A percentile compares a stretch with the other conserved stretches of the same genome.
Conservation (phyloP, 305 asterid species). For the Fraxinus floribunda region DNA sequence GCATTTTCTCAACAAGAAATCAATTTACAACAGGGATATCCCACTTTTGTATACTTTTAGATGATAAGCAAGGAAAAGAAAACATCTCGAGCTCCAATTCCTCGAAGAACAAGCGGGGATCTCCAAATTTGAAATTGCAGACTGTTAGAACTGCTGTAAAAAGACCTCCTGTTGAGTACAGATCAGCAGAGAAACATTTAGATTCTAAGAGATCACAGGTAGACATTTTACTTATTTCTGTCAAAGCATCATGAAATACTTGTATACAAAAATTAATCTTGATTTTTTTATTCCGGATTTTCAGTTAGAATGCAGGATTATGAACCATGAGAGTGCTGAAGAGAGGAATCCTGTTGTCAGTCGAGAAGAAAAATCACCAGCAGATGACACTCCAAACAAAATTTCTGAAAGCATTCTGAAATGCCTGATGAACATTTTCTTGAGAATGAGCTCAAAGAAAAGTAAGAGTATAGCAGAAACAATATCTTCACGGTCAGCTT, state of each 20-base stretch:
- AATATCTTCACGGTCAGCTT: conserved; percentile 35
- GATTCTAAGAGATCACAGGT: conserved; percentile 56
- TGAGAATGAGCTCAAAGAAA: conserved; percentile 58
- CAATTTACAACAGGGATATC: neutral
- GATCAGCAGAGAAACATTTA: conserved; percentile 38
- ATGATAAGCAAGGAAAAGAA: conserved; percentile 56
- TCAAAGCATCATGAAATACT: neutral
- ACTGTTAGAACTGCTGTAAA: conserved; percentile 38
- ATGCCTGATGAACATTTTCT: conserved; percentile 58
- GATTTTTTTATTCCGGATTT: conserved; percentile 4
- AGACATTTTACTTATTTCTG: conserved; percentile 9
- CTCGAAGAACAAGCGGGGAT: conserved; percentile 40
- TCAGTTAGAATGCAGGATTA: conserved; percentile 42
- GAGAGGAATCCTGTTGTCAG: conserved; percentile 19
- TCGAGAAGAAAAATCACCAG: conserved; percentile 29
- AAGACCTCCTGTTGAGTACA: conserved; percentile 35
- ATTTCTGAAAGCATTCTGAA: conserved; percentile 66
- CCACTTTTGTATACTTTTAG: conserved; percentile 36
- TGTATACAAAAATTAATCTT: conserved; percentile 5
- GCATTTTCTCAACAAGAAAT: neutral
- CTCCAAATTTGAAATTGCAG: conserved; percentile 37
- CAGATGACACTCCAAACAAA: conserved; percentile 49
- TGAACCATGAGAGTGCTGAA: conserved; percentile 33
- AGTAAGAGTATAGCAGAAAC: conserved; percentile 42
- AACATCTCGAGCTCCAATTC: conserved; percentile 40